phyloP scores from a whole-genome alignment of 345 rosid species.

The Eucalyptus viminalis region DNA sequence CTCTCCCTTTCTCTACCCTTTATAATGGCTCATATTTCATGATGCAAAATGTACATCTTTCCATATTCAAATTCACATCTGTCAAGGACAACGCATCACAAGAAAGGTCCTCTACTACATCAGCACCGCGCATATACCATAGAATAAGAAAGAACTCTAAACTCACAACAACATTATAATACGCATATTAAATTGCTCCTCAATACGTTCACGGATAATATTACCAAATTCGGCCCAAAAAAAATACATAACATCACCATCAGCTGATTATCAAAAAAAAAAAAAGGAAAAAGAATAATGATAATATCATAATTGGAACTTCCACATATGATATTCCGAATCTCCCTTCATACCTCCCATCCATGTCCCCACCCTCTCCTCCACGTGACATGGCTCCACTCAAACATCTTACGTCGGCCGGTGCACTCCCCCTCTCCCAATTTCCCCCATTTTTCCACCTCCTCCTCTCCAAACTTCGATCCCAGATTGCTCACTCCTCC shows the following conservation, averaged over 20 bases:
- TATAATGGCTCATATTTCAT: not conserved
- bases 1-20: not conserved
- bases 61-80: not conserved
- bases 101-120: not conserved
- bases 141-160: not conserved
- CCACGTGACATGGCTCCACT: not conserved
- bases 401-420: too few relatives aligned
- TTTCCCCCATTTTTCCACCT: not conserved
- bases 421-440: too few relatives aligned
- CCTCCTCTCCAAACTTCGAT: not conserved
- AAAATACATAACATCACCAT: not conserved
- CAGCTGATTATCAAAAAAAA: rapidly evolving
- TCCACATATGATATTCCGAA: too few relatives aligned
- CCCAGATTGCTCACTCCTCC: not conserved
- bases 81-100: too few relatives aligned
- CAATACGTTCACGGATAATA: not conserved
- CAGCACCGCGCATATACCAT: rapidly evolving
- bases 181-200: too few relatives aligned
- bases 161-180: not conserved
- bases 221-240: not conserved
- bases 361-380: not conserved
- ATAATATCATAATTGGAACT: not conserved
- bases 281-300: not conserved
- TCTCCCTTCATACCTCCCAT: not conserved
- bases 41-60: not conserved